A percentile compares a stretch with the other conserved stretches of the same genome.
phyloP scores from a whole-genome alignment of 2,329 filamentous ascomycete species.

The Fusarium zealandicum region DNA sequence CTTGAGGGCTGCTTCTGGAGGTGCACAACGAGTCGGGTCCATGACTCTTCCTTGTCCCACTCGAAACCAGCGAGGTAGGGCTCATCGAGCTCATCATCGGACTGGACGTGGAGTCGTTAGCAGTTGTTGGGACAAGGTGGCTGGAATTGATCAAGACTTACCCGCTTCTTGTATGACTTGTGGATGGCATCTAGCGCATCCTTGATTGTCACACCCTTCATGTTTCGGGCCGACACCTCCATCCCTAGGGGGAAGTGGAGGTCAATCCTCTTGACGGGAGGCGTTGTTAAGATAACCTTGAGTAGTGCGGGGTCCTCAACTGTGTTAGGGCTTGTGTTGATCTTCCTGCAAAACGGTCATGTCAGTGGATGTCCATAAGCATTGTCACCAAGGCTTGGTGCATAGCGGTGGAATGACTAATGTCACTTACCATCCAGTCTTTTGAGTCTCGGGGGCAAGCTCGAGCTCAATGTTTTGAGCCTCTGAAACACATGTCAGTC shows the following conservation, averaged over 20 bases:
- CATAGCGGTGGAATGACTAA: too few species aligned
- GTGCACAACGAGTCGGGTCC: slow-evolving; percentile 86
- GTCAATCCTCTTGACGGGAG: slow-evolving; percentile 92
- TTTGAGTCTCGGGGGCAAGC: slow-evolving; percentile 83
- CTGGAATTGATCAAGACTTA: slow-evolving; percentile 51
- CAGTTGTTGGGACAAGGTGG: neutral
- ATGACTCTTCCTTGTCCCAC: slow-evolving; percentile 93
- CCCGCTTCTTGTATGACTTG: slow-evolving; percentile 97
- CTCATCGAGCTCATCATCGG: slow-evolving; percentile 87
- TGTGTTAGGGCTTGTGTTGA: slow-evolving; percentile 82
- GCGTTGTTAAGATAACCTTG: slow-evolving; percentile 79
- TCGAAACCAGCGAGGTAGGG: slow-evolving; percentile 94
- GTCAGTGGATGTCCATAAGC: slow-evolving; percentile 14
- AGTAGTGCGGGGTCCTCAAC: slow-evolving; percentile 86
- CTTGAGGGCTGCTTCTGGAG: slow-evolving; percentile 73
- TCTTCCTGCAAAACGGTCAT: slow-evolving; percentile 71
- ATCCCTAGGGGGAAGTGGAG: slow-evolving; percentile 88
- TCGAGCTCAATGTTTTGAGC: slow-evolving; percentile 74
- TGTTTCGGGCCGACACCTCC: slow-evolving; percentile 86
- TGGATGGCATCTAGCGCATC: slow-evolving; percentile 94
- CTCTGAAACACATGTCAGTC: slow-evolving; percentile 60
- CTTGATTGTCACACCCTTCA: slow-evolving; percentile 96
- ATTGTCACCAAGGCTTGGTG: too few species aligned
- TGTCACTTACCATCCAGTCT: slow-evolving; percentile 79
- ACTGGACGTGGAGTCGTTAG: slow-evolving; percentile 55